Evolutionary conservation across 805 yeast species (phyloP), one percentile per base, ranked within the genome.

Genomic region (Komagataella phaffii): DNA sequence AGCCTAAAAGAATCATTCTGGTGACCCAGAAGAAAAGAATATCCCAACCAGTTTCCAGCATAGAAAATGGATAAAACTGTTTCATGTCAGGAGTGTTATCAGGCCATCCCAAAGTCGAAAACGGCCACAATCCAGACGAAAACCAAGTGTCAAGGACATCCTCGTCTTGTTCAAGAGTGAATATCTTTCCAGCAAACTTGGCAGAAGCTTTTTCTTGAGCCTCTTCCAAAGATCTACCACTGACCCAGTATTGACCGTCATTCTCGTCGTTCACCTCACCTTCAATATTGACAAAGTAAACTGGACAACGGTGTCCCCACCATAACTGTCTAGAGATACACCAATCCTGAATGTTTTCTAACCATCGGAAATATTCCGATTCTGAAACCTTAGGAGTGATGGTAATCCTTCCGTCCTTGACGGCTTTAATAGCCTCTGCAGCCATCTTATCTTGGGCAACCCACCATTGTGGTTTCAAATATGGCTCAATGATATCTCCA

Each of bases 391-490:
- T 84, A 59, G 99, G 99, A 51, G 82, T 72, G 62, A 93, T 88
- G 52, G 80, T 79, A 61, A 91, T 78, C 51, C 81, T 80, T 57
- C 97, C 97, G 44, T 75, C 74, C 68, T 79, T 80, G 54, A 91
- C 96, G 51, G 88, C 97, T 51, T 80, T 75, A 59, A 90, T 81
- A 53, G 96, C 96, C 54, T 77, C 88, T 57, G 76, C 73, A 50
- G 98, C 99, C 86, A 88, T 86, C 53, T 82, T 86, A 61, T 76
- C 76, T 72, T 90, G 96, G 55, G 87, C 73, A 58, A 93, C 97
- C 97, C 97, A 93, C 99, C 99, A 93, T 74, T 93, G 99, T 55
- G 99, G 99, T 73, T 93, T 93, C 72, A 93, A 76, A 63, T 88
- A 74, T 51, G 99, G 99, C 74, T 93, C 99, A 62, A 93, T 90